A percentile compares a stretch with the other conserved stretches of the same genome.
These are phyloP conservation scores for Chaetomiaceae sp. DNA, from an alignment of 2,329 filamentous ascomycete genomes.

Conservation along the genomic window DNA sequence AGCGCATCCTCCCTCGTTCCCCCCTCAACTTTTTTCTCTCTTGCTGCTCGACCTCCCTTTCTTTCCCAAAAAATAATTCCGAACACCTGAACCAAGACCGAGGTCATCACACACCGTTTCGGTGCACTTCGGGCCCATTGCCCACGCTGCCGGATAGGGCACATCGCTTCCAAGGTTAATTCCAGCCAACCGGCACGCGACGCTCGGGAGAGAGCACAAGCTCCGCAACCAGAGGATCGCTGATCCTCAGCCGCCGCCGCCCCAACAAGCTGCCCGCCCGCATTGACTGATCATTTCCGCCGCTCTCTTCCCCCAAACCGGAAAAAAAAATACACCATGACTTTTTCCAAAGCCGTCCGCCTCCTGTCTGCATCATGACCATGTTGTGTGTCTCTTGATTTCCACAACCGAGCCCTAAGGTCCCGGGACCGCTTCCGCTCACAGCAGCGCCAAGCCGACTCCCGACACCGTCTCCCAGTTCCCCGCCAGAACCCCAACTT, in stretches of 20 bases:
- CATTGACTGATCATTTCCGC: background rate
- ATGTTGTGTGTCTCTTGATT: constrained; percentile 23
- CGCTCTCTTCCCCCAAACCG: background rate
- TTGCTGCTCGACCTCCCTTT: background rate
- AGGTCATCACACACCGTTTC: background rate
- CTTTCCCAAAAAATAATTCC: background rate
- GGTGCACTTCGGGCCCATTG: background rate
- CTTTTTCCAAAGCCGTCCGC: constrained; percentile 17
- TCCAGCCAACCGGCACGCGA: constrained; percentile 9
- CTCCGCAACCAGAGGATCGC: constrained; percentile 8
- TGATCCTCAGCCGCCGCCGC: constrained; percentile 1
- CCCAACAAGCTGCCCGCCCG: background rate
- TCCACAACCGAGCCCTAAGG: constrained; percentile 12
- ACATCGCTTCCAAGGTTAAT: background rate
- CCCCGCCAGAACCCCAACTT: background rate
- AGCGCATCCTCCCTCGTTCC: background rate
- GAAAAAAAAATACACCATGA: constrained; percentile 17
- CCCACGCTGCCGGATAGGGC: background rate
- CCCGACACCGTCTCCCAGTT: background rate
- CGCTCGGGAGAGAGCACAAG: background rate
- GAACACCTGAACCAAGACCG: background rate
- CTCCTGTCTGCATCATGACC: constrained; percentile 24
- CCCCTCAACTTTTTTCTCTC: background rate
- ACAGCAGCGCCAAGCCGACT: constrained; percentile 9
- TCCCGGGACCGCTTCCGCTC: background rate